These are phyloP conservation scores for Tylopilus cervinicoccineus DNA, from an alignment of 768 basidiomycete genomes.

Conservation along the genomic window DNA sequence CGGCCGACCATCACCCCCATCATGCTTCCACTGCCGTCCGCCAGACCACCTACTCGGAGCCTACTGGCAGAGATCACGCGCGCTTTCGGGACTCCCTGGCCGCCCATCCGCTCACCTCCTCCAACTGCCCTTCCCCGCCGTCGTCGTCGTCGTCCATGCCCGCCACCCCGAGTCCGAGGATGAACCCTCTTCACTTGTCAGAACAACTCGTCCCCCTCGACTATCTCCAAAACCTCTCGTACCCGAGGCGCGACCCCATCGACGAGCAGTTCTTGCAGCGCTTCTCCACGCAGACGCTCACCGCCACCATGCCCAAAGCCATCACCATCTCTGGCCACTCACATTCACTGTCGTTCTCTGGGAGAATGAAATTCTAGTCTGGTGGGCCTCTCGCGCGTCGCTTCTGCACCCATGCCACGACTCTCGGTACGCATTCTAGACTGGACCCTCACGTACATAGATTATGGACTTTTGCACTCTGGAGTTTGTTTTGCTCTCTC, in stretches of 20 bases:
- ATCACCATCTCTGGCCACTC: conserved; percentile 9
- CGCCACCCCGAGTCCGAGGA: conserved; percentile 33
- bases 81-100: conserved; percentile 20
- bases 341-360: conserved; percentile 21
- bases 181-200: conserved; percentile 18
- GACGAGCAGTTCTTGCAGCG: conserved; percentile 63
- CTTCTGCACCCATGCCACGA: conserved; percentile 6
- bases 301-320: conserved; percentile 19
- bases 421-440: conserved; percentile 19
- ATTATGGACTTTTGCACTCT: conserved; percentile 25
- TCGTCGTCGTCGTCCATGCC: conserved; percentile 39
- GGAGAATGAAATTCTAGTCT: conserved; percentile 22
- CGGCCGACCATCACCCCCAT: conserved; percentile 24
- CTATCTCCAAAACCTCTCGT: conserved; percentile 53
- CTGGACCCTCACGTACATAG: conserved; percentile 26
- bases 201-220: conserved; percentile 58
- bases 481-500: conserved; percentile 17
- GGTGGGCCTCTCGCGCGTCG: not conserved
- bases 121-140: conserved; percentile 29
- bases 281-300: conserved; percentile 37
- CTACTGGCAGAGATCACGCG: conserved; percentile 20
- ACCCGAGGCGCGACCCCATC: conserved; percentile 54
- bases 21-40: conserved; percentile 18
- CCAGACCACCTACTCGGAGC: conserved; percentile 33
- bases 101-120: conserved; percentile 17